phyloP scores from a whole-genome alignment of 257 asterid genomes.

The Solanum pinnatisectum region DNA sequence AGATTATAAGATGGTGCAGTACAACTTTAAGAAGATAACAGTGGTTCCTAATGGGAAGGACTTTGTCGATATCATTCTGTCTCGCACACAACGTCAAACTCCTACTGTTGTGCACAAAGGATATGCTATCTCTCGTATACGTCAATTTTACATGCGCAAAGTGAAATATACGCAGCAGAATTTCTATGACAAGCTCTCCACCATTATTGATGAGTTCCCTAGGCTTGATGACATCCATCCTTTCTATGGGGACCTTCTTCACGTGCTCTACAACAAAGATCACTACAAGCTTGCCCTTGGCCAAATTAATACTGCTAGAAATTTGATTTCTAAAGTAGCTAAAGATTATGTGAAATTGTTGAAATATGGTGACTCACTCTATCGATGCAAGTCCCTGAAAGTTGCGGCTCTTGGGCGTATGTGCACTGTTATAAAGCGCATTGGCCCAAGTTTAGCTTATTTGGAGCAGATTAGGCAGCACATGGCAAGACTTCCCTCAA shows the following conservation, averaged over 20 bases:
- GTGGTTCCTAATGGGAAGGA: conserved; percentile 89
- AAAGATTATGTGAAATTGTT: conserved; percentile 77
- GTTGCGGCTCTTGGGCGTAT: conserved; percentile 50
- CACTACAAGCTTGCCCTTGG: conserved; percentile 98
- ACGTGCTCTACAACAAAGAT: conserved; percentile 80
- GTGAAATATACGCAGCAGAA: conserved; percentile 83
- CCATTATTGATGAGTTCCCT: conserved; percentile 90
- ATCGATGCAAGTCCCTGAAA: conserved; percentile 82
- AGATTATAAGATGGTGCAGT: conserved; percentile 65
- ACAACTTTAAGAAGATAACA: conserved; percentile 89
- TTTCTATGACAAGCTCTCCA: conserved; percentile 74
- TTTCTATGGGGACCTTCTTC: conserved; percentile 68
- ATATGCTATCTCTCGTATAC: conserved; percentile 81
- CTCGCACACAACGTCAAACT: conserved; percentile 92
- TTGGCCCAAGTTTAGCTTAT: conserved; percentile 90
- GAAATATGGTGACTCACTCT: conserved; percentile 87
- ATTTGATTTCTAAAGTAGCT: conserved; percentile 68
- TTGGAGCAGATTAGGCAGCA: conserved; percentile 97
- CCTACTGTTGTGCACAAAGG: conserved; percentile 93
- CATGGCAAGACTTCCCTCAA: conserved; percentile 89
- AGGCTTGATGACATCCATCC: conserved; percentile 91
- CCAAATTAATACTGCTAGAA: conserved; percentile 83
- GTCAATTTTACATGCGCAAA: conserved; percentile 90
- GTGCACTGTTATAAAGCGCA: conserved; percentile 68
- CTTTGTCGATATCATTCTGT: conserved; percentile 76